A percentile compares a stretch with the other conserved stretches of the same genome.
Conservation (phyloP, 176 grass and related monocot species). For the Dactylis glomerata region DNA sequence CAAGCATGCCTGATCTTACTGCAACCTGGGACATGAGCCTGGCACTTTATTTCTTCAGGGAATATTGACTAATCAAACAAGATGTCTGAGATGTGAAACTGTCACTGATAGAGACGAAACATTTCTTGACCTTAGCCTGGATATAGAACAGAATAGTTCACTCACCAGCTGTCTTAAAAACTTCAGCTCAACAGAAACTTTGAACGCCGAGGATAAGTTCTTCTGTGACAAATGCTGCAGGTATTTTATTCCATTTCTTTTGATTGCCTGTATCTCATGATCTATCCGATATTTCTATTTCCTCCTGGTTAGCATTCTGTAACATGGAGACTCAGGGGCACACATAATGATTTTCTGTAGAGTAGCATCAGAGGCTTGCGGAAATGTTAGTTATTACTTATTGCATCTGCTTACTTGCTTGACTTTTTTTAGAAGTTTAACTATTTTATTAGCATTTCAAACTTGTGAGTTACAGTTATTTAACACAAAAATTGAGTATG, state of each 20-base stretch:
- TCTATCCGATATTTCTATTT: neutral
- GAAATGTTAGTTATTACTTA: slow-evolving; percentile 10
- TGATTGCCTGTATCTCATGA: neutral
- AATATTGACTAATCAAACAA: slow-evolving; percentile 97
- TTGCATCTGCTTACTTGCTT: neutral
- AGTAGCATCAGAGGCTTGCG: neutral
- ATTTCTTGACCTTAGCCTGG: slow-evolving; percentile 96
- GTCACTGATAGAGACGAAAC: slow-evolving; percentile 98
- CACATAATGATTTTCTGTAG: neutral
- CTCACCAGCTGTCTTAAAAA: slow-evolving; percentile 99
- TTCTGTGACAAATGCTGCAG: slow-evolving; percentile 99
- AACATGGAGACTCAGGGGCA: neutral
- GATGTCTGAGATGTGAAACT: slow-evolving; percentile 95
- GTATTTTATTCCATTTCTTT: slow-evolving; percentile 31
- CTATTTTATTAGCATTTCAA: neutral
- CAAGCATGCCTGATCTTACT: neutral
- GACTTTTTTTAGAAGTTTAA: neutral
- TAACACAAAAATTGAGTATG: neutral
- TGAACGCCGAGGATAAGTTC: slow-evolving; percentile 98
- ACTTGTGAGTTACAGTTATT: neutral
- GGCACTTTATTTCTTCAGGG: slow-evolving; percentile 50
- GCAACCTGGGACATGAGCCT: slow-evolving; percentile 12
- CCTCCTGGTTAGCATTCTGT: neutral
- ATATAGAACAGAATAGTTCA: slow-evolving; percentile 98
- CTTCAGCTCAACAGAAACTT: slow-evolving; percentile 98